Evolutionary conservation across 2,329 filamentous ascomycete species (phyloP).

Genomic region (Alternaria viburni): DNA sequence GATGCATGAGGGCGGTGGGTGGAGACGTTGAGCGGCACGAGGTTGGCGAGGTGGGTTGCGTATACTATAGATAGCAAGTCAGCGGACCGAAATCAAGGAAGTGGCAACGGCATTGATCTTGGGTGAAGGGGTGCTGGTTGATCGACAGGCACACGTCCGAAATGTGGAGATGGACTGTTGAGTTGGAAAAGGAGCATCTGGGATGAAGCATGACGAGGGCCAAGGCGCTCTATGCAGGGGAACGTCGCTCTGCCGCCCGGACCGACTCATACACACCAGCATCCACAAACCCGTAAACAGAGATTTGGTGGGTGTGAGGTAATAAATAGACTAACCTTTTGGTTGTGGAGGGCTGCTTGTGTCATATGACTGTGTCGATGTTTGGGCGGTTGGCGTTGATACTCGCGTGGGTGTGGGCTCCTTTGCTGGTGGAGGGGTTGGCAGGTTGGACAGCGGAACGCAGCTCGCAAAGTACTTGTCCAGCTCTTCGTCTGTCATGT

Average conservation of each 20-base stretch:
- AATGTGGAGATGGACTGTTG: constrained; percentile 13
- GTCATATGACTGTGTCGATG: constrained; percentile 4
- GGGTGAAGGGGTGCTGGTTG: constrained; percentile 14
- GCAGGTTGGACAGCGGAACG: constrained; percentile 48
- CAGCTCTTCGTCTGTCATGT: constrained; percentile 48
- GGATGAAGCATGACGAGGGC: constrained; percentile 19
- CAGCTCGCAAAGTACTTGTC: constrained; percentile 49
- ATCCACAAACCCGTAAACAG: constrained; percentile 18
- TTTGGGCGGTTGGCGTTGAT: constrained; percentile 11
- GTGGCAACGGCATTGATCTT: background rate
- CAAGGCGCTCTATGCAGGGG: constrained; percentile 26
- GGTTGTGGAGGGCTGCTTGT: constrained; percentile 25
- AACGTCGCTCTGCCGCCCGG: constrained; percentile 18
- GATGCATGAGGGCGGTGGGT: constrained; percentile 32
- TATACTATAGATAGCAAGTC: constrained; percentile 39
- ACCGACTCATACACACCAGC: constrained; percentile 24
- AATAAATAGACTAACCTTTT: constrained; percentile 34
- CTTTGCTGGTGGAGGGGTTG: constrained; percentile 49
- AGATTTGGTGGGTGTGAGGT: constrained; percentile 19
- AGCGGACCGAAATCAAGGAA: constrained; percentile 20
- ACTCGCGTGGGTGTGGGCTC: constrained; percentile 21
- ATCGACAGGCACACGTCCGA: constrained; percentile 29
- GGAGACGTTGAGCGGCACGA: constrained; percentile 45
- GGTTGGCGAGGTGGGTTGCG: constrained; percentile 44
- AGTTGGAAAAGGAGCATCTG: constrained; percentile 7